A percentile compares a stretch with the other conserved stretches of the same genome.
phyloP scores from a whole-genome alignment of 768 basidiomycete genomes.

The Mycena amicta region DNA sequence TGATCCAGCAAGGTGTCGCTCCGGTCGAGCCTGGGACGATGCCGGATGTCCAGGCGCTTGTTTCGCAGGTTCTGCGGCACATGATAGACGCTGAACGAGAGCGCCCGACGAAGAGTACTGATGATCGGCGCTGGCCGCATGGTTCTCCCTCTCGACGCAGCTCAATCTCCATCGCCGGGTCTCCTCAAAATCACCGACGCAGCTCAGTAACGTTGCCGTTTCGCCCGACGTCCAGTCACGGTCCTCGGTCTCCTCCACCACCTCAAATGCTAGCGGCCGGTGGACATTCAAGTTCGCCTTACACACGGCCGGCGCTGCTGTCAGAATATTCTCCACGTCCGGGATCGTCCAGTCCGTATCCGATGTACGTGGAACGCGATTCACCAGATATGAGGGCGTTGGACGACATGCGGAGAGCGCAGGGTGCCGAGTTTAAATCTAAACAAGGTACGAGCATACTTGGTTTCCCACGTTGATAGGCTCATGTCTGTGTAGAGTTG shows the following conservation, averaged over 20 bases:
- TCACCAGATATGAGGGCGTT: conserved; percentile 3
- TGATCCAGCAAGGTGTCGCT: conserved; percentile 12
- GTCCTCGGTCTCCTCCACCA: neutral
- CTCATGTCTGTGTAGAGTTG: conserved; percentile 5
- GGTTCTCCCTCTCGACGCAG: neutral
- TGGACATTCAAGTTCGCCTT: neutral
- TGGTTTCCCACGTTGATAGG: no score
- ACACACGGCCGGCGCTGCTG: no score
- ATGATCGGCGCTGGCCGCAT: no score
- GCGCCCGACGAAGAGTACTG: neutral
- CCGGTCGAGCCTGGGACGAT: neutral
- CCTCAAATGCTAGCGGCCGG: no score
- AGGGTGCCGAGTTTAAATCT: conserved; percentile 7
- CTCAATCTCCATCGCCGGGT: neutral
- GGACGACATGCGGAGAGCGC: conserved; percentile 15
- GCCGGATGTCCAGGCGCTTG: conserved; percentile 8
- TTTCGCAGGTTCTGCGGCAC: conserved; percentile 10
- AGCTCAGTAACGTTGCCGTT: neutral
- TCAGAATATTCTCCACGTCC: neutral
- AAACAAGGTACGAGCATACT: conserved; percentile 8
- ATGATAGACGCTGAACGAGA: conserved; percentile 10
- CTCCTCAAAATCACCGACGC: neutral
- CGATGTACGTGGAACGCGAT: neutral
- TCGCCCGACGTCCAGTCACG: neutral
- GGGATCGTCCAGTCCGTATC: no score